A percentile compares a stretch with the other conserved stretches of the same genome.
Evolutionary conservation across 2,329 filamentous ascomycete genomes (phyloP).

Genomic region (Decorospora gaudefroyi): DNA sequence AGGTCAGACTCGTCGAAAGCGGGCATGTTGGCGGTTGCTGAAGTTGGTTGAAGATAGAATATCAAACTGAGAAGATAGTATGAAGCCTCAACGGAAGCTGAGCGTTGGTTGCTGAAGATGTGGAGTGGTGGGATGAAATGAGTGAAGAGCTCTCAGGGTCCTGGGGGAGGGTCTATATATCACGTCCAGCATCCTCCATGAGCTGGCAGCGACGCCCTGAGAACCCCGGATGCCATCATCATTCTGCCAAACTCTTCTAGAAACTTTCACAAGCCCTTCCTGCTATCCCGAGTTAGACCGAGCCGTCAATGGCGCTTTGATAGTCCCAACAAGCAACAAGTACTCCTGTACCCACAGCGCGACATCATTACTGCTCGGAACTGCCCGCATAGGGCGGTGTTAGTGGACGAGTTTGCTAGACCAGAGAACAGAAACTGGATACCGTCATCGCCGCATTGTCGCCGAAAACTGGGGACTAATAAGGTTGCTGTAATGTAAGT

Average conservation of each 20-base stretch:
- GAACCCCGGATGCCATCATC: slow-evolving; percentile 29
- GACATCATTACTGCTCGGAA: slow-evolving; percentile 33
- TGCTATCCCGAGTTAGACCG: slow-evolving; percentile 32
- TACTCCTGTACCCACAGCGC: slow-evolving; percentile 35
- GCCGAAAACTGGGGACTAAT: slow-evolving; percentile 33
- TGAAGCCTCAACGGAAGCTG: slow-evolving; percentile 13
- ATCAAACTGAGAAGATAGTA: slow-evolving; percentile 9
- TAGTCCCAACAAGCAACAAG: slow-evolving; percentile 28
- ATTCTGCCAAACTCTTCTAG: slow-evolving; percentile 22
- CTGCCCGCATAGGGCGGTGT: slow-evolving; percentile 23
- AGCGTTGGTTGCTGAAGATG: slow-evolving; percentile 5
- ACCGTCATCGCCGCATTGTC: slow-evolving; percentile 31
- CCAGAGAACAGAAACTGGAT: slow-evolving; percentile 37
- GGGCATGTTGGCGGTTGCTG: slow-evolving; percentile 54
- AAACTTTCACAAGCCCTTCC: slow-evolving; percentile 19
- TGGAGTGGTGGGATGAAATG: slow-evolving; percentile 9
- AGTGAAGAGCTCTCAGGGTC: slow-evolving; percentile 19
- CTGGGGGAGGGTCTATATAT: slow-evolving; percentile 35
- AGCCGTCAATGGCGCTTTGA: slow-evolving; percentile 13
- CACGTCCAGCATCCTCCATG: slow-evolving; percentile 17
- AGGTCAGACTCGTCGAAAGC: slow-evolving; percentile 63
- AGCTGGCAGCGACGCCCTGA: slow-evolving; percentile 4
- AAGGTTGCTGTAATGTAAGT: slow-evolving; percentile 24
- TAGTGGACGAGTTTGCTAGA: slow-evolving; percentile 31
- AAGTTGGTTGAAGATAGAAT: slow-evolving; percentile 9